phyloP scores from a whole-genome alignment of 2,329 filamentous ascomycete species.

The Diaporthe velutina region DNA sequence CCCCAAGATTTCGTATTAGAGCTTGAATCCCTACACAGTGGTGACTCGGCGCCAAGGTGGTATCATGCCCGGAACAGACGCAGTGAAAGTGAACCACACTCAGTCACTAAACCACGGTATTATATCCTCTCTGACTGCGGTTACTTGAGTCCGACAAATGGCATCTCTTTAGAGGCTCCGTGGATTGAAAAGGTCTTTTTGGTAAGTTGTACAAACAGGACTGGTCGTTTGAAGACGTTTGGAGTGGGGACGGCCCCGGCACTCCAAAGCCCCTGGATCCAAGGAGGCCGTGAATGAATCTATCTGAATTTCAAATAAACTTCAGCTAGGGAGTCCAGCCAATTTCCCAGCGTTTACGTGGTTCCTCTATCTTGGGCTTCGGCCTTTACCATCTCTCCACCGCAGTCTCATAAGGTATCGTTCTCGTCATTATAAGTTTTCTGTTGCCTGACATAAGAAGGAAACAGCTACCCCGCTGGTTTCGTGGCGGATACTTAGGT shows the following conservation, averaged over 20 bases:
- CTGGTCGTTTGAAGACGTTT: too few species aligned
- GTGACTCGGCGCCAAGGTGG: not conserved
- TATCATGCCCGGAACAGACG: not conserved
- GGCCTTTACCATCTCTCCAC: not conserved
- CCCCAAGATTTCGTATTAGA: not conserved
- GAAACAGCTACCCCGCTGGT: not conserved
- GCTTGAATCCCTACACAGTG: not conserved
- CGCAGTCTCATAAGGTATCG: not conserved
- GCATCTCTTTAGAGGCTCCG: not conserved
- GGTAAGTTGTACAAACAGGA: not conserved
- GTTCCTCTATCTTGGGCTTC: not conserved
- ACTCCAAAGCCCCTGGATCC: not conserved
- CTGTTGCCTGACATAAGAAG: not conserved
- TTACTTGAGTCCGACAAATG: not conserved
- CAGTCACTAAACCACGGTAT: not conserved
- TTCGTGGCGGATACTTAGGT: not conserved
- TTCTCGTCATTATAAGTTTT: not conserved
- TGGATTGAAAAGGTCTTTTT: not conserved
- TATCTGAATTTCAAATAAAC: slow-evolving; percentile 20
- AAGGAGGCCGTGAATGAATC: not conserved
- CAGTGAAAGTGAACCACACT: not conserved
- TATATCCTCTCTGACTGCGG: not conserved
- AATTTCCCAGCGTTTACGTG: not conserved
- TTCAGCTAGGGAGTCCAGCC: not conserved
- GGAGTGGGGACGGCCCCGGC: not conserved